Conservation (phyloP, 2,329 filamentous ascomycete genomes). For the Escovopsis weberi region DNA sequence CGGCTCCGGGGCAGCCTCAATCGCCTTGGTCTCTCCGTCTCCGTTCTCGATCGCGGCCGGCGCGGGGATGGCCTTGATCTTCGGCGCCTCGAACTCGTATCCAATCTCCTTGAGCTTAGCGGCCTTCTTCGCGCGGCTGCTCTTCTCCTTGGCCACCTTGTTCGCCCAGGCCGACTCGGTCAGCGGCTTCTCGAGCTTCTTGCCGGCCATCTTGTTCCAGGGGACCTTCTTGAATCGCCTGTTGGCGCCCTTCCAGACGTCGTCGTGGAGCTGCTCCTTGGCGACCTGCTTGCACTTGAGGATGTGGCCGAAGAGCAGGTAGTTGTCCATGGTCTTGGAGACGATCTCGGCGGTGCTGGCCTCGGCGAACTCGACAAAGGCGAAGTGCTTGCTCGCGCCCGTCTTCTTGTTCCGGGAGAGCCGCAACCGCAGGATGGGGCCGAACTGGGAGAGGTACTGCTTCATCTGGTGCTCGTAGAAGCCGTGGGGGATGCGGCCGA, state of each 20-base stretch:
- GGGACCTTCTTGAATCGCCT: conserved; percentile 79
- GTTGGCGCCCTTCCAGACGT: conserved; percentile 83
- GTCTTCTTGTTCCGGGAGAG: conserved; percentile 87
- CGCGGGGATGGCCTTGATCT: conserved; percentile 43
- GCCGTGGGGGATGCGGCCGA: conserved; percentile 79
- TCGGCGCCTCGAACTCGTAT: conserved; percentile 68
- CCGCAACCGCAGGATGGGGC: conserved; percentile 60
- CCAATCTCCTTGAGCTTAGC: conserved; percentile 66
- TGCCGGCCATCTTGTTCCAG: conserved; percentile 72
- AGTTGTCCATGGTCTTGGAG: conserved; percentile 93
- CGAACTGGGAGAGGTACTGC: conserved; percentile 89
- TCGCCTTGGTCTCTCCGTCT: conserved; percentile 17
- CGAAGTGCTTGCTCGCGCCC: conserved; percentile 82
- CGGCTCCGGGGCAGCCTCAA: conserved; percentile 21
- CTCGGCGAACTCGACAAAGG: conserved; percentile 81
- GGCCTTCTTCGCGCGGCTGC: conserved; percentile 51
- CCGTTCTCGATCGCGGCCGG: conserved; percentile 25
- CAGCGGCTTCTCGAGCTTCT: conserved; percentile 56
- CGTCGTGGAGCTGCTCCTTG: conserved; percentile 60
- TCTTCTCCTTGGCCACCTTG: conserved; percentile 58
- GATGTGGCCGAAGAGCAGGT: conserved; percentile 87
- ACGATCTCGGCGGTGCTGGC: conserved; percentile 74
- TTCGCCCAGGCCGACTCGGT: conserved; percentile 66
- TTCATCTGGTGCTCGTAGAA: conserved; percentile 97
- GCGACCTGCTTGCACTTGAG: conserved; percentile 74